Percentiles rank a stretch among this genome's conserved stretches.
Conservation (phyloP, 306 rosid species). For the Castanea mollissima region DNA sequence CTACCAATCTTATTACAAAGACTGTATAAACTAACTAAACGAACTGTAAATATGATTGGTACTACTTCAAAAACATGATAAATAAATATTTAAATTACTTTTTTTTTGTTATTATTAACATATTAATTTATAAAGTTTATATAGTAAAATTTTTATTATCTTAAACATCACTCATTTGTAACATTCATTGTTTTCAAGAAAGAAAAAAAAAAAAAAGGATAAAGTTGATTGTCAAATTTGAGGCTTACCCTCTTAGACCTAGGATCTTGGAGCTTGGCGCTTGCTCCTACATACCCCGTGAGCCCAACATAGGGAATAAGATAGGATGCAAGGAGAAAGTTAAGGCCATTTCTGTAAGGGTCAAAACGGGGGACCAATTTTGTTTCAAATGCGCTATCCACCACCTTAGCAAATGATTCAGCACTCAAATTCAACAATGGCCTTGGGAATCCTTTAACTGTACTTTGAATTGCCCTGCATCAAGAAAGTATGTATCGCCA, state of each 20-base stretch:
- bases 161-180: too few species aligned
- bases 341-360: slow-evolving; percentile 58
- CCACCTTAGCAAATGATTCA: slow-evolving; percentile 43
- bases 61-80: too few species aligned
- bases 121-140: too few species aligned
- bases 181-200: neutral
- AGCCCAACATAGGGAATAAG: slow-evolving; percentile 86
- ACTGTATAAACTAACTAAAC: too few species aligned
- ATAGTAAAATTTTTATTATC: too few species aligned
- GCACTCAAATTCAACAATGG: slow-evolving; percentile 61
- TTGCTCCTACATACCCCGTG: slow-evolving; percentile 86
- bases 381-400: slow-evolving; percentile 52
- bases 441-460: slow-evolving; percentile 72
- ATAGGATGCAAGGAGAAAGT: slow-evolving; percentile 74
- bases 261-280: slow-evolving; percentile 42
- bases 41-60: too few species aligned
- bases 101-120: too few species aligned
- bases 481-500: too few species aligned
- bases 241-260: slow-evolving; percentile 38
- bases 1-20: too few species aligned
- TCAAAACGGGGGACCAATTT: slow-evolving; percentile 59
- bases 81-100: too few species aligned
- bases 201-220: neutral
- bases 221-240: neutral
- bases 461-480: slow-evolving; percentile 56